Conservation (phyloP, 2,329 filamentous ascomycete genomes). For the Aspergillus novofumigatus region DNA sequence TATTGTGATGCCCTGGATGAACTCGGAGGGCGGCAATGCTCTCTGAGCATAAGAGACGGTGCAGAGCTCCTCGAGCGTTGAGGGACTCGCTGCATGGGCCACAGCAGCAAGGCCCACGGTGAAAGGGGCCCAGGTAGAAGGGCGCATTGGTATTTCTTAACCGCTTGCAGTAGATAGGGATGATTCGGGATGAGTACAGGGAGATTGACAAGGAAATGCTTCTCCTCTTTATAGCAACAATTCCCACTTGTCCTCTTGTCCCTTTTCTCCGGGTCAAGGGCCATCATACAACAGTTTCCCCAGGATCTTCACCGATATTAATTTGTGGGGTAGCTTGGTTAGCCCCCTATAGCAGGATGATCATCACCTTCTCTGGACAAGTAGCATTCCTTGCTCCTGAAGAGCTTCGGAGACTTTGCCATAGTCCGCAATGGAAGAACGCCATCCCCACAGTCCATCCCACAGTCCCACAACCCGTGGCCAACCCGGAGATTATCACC, state of each 20-base stretch:
- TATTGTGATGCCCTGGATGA: background rate
- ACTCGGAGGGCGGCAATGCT: background rate
- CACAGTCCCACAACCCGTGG: background rate
- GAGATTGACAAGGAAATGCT: background rate
- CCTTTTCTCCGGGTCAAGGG: too few species aligned
- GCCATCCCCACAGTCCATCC: background rate
- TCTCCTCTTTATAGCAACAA: background rate
- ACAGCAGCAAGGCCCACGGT: background rate
- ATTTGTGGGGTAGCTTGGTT: background rate
- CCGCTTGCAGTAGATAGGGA: background rate
- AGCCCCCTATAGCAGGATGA: background rate
- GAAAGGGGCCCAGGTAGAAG: background rate
- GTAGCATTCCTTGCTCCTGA: background rate
- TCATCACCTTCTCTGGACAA: background rate
- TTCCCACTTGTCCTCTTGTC: too few species aligned
- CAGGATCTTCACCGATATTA: background rate
- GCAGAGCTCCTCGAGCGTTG: background rate
- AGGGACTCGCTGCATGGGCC: background rate
- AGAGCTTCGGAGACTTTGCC: background rate
- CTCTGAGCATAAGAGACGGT: background rate
- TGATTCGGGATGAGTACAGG: background rate
- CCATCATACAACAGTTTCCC: background rate
- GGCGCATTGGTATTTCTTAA: background rate
- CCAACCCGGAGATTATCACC: background rate
- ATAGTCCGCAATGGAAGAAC: background rate